Base-by-base conservation (phyloP, 208 protist genomes). In the Trypanosoma melophagium region DNA sequence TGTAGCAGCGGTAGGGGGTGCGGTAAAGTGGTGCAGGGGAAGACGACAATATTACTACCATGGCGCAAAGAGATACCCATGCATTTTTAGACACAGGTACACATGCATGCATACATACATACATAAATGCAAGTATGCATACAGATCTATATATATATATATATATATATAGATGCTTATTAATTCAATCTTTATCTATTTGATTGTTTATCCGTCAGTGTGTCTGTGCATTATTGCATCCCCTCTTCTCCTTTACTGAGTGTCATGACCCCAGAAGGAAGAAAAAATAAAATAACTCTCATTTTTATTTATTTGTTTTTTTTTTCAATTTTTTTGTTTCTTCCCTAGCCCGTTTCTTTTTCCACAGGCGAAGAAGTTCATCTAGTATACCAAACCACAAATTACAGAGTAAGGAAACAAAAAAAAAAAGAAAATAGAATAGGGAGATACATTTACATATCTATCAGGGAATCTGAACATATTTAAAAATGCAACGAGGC, bases 401-500 rank as follows among this genome's bases (percentile, higher is more conserved):
- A 35, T 35, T 35, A 35, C 28, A 1, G 5, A 35, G 28, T 5
- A 35, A 35, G 28, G 1, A 35, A 55, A 55, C 12, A 55, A 55
- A 55, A 55, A 31, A 55, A 35, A 21, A 60, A 35, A 22, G 5
- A 35, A 35, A n/a, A 40, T 56, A 35, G 24, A 35, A 38, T n/a
- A 35, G 13, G 4, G 31, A 35, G 52, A 35, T 5, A 35, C 28
- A 35, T 35, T 35, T 35, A 35, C 28, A 35, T 35, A 7, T 35
- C 5, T 35, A 35, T 35, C 28, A 35, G 28, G 5, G 5, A 35
- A 35, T 35, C 5, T 35, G 28, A 16, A 44, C n/a, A n/a, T 22
- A 17, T 49, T 12, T 25, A 31, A 44, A 44, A 41, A 86, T 91
- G 85, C 81, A 84, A 62, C 71, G 80, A 52, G 81, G 63, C 63